Base-by-base conservation (phyloP, 1,284 basidiomycete genomes). In the Irpex sp. region DNA sequence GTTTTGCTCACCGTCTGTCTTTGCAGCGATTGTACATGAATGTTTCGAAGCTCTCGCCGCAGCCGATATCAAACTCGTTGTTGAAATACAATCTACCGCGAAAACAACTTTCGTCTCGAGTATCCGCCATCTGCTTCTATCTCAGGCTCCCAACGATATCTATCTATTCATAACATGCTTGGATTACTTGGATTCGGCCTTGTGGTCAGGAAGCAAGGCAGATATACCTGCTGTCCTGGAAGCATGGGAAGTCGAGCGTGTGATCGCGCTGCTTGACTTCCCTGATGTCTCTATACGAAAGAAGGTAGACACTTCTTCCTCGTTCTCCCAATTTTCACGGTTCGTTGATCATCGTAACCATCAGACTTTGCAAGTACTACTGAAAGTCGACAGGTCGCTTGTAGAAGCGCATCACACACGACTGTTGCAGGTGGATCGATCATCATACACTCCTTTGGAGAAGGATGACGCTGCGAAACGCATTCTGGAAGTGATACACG, bases 131-230 rank as follows among this genome's bases (percentile, higher is more conserved):
- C 76, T 89, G 13, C 75, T 93, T 17, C 77, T 76, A 1, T 88
- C 87, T 0, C 71, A 75, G 4, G 79, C 85, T 54, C 77, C 81
- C 0, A 88, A 89, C 66, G 84, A 89, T 52, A 76, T 85, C 60
- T 87, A 87, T 73, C 68, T 87, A 11, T 91, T 91, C 67, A 70
- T 93, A 8, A 77, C 79, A 1, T 92, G 88, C 66, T 72, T 93
- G 54, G 77, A 81, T 40, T 83, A 79, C 54, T 65, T 92, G 9
- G 81, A 87, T 66, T 80, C 85, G 3, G 72, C 71, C 26, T 67
- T 85, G 38, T 93, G 91, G 91, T 86, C 89, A 4, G 91, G 90
- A 7, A 86, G 80, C 4, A 74, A 73, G 13, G 71, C 78, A 2
- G 78, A 81, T 4, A 74, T 81, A 31, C 79, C 82, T 40, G 75